A percentile compares a stretch with the other conserved stretches of the same genome.
phyloP scores from a whole-genome alignment of 2,329 filamentous ascomycete species.

The Exophiala viscosa region DNA sequence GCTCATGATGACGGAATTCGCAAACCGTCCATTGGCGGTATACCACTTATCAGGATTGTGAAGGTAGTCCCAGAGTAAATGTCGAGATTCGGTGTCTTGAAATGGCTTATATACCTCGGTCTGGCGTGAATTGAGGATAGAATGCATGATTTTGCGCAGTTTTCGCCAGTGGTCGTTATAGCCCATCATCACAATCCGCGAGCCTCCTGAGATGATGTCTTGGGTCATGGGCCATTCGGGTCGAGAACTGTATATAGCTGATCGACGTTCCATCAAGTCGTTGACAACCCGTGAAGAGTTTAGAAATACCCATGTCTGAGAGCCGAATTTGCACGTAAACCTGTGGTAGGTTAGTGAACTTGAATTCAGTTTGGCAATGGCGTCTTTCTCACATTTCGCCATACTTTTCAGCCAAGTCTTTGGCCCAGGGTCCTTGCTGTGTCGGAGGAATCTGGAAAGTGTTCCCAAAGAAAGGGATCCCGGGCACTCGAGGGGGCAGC shows the following conservation, averaged over 20 bases:
- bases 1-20: slow-evolving; percentile 37
- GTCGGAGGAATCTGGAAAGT: background rate
- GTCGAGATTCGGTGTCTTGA: background rate
- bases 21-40: slow-evolving; percentile 39
- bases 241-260: slow-evolving; percentile 37
- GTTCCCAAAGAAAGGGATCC: background rate
- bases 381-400: background rate
- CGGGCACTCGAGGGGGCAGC: background rate
- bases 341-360: background rate
- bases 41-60: slow-evolving; percentile 27
- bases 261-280: slow-evolving; percentile 38
- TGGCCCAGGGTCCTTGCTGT: background rate
- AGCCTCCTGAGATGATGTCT: slow-evolving; percentile 32
- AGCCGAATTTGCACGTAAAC: slow-evolving; percentile 5
- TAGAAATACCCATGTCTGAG: slow-evolving; percentile 6
- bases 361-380: background rate
- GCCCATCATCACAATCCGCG: slow-evolving; percentile 47
- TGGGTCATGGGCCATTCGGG: slow-evolving; percentile 26
- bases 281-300: slow-evolving; percentile 4
- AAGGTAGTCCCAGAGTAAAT: background rate
- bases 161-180: slow-evolving; percentile 19
- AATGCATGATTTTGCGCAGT: slow-evolving; percentile 23
- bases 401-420: background rate
- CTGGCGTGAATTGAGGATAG: slow-evolving; percentile 9
- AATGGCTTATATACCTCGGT: slow-evolving; percentile 8